Conservation (phyloP, 352 stramenopile genomes). For the Phytopythium kandeliae region DNA sequence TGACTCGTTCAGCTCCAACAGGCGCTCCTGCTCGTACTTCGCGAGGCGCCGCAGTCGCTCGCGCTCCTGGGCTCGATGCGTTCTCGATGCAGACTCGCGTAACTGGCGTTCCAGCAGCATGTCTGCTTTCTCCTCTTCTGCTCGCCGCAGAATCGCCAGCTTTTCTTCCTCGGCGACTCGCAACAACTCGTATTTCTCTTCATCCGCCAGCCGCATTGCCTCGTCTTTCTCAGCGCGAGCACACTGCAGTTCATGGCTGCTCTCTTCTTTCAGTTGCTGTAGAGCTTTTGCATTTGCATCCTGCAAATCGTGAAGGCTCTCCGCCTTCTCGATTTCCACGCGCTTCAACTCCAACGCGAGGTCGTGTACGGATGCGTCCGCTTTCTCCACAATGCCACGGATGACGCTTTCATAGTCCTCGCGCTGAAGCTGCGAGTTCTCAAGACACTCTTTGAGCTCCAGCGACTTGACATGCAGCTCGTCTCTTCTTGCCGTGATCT, state of each 20-base stretch:
- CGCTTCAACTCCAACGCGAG: not conserved
- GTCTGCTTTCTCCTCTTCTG: constrained; percentile 4
- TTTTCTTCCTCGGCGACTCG: not conserved
- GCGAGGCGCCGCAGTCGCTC: constrained; percentile 2
- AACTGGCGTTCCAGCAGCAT: not conserved
- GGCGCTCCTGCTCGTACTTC: constrained; percentile 4
- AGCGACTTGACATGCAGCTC: not conserved
- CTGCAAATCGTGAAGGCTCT: not conserved
- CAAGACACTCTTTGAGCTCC: not conserved
- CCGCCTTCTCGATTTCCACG: not conserved
- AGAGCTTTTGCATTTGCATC: not conserved
- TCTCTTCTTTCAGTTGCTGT: not conserved
- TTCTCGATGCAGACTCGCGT: not conserved
- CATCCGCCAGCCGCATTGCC: not conserved
- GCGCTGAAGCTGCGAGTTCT: not conserved
- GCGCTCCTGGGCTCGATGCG: not conserved
- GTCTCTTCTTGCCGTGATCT: no score
- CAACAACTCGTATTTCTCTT: not conserved
- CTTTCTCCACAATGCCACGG: not conserved
- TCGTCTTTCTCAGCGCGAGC: constrained; percentile 1
- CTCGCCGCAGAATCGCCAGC: not conserved
- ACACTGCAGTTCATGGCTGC: not conserved
- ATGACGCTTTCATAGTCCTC: not conserved
- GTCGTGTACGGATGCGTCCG: not conserved
- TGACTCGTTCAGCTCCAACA: constrained; percentile 4